Conservation (phyloP, 768 basidiomycete genomes). For the Collybia nuda region DNA sequence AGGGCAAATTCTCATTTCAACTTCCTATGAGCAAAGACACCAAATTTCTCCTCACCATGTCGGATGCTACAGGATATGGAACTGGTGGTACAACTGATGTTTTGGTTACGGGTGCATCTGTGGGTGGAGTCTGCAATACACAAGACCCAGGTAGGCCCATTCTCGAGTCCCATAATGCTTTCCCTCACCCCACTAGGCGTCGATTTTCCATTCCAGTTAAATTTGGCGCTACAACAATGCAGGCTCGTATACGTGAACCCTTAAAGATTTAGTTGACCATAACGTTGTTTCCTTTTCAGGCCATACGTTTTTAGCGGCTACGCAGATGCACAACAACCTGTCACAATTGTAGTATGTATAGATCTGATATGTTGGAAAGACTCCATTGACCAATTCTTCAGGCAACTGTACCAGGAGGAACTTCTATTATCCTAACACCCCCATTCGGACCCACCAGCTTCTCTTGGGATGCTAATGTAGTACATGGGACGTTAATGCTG, state of each 20-base stretch:
- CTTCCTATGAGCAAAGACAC: constrained; percentile 39
- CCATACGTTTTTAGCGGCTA: constrained; percentile 48
- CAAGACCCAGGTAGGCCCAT: constrained; percentile 35
- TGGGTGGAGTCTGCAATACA: constrained; percentile 52
- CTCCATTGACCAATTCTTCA: constrained; percentile 17
- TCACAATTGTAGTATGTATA: constrained; percentile 49
- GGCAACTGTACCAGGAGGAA: constrained; percentile 67
- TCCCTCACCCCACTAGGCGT: constrained; percentile 21
- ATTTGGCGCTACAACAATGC: constrained; percentile 60
- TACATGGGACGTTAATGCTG: constrained; percentile 55
- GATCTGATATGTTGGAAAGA: neutral
- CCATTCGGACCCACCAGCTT: constrained; percentile 37
- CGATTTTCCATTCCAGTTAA: constrained; percentile 49
- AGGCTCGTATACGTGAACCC: constrained; percentile 33
- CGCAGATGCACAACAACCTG: constrained; percentile 45
- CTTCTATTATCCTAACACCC: constrained; percentile 42
- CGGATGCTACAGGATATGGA: constrained; percentile 68
- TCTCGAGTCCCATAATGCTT: neutral
- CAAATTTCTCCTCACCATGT: constrained; percentile 62
- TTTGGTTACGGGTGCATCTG: constrained; percentile 45
- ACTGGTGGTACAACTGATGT: constrained; percentile 59
- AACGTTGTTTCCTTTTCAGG: constrained; percentile 24
- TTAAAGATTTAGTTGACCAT: neutral
- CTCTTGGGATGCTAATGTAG: constrained; percentile 58
- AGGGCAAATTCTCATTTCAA: constrained; percentile 50